Evolutionary conservation across 768 basidiomycete species (phyloP).

Genomic region (Tubosaeta sp.): DNA sequence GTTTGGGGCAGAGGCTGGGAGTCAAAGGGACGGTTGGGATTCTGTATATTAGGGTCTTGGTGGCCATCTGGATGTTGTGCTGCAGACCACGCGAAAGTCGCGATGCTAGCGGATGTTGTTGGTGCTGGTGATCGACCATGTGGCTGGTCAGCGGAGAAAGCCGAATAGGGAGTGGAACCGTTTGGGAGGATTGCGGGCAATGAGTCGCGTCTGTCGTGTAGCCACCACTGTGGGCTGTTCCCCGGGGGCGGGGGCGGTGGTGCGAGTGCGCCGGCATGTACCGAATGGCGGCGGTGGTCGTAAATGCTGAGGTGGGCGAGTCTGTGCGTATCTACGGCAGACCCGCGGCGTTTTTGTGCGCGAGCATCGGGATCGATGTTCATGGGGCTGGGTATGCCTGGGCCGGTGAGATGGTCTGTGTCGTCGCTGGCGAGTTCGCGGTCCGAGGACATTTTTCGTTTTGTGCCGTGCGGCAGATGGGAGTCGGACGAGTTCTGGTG

Average conservation of each 20-base stretch:
- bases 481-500: constrained; percentile 36
- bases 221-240: constrained; percentile 48
- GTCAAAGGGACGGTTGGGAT: constrained; percentile 45
- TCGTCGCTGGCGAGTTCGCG: constrained; percentile 54
- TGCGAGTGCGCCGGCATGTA: constrained; percentile 53
- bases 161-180: constrained; percentile 52
- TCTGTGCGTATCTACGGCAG: constrained; percentile 72
- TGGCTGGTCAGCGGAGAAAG: constrained; percentile 60
- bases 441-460: constrained; percentile 81
- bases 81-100: constrained; percentile 72
- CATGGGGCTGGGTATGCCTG: constrained; percentile 60
- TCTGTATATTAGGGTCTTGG: constrained; percentile 40
- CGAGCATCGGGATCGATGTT: constrained; percentile 58
- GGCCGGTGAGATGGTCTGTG: constrained; percentile 63
- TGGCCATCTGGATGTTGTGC: constrained; percentile 43
- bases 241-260: constrained; percentile 17
- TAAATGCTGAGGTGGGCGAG: constrained; percentile 68
- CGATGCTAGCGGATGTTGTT: constrained; percentile 56
- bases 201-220: constrained; percentile 69
- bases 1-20: constrained; percentile 40
- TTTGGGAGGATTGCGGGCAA: constrained; percentile 66
- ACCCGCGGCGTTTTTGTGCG: constrained; percentile 78
- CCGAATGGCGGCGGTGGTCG: constrained; percentile 73
- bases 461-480: constrained; percentile 56
- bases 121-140: constrained; percentile 55